Base-by-base conservation (phyloP, 2,329 filamentous ascomycete species). In the Arthroderma sp. region DNA sequence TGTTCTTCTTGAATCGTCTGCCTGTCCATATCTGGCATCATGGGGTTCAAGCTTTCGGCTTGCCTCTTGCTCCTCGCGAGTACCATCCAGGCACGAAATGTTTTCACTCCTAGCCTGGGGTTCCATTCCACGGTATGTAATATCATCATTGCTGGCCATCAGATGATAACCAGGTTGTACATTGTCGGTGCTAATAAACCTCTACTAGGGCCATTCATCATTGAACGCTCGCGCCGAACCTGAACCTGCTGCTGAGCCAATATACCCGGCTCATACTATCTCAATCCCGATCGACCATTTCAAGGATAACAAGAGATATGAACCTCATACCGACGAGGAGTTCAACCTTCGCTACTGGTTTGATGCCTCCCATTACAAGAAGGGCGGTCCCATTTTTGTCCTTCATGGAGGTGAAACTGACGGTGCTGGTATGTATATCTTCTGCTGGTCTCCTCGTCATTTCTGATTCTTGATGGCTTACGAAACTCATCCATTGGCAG, bases 331-430 rank as follows among this genome's bases (percentile, higher is more conserved):
- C 6, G 68, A 82, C 52, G 80, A 62, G 28, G 74, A 66, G 1
- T 94, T 86, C 61, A 63, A 76, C 22, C 67, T 89, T 40, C 76
- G 85, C 7, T 94, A 91, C 67, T 93, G 82, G 82, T 86, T 89
- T 54, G 86, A 93, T 56, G 77, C 80, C 1, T 74, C 73, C 38
- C 73, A 83, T 65, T 93, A 93, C 65, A 72, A 79, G 58, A 66
- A 74, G 0, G 86, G 86, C 8, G 86, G 86, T 0, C 86, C 86
- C 0, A 82, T 94, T 40, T 83, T 94, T 45, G 74, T 93, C 4
- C 71, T 93, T 4, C 73, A 80, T 34, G 74, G 74, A 4, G 86
- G 86, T 29, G 86, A 93, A 66, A 81, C 78, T 0, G 66, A 66
- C 48, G 83, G 53, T 7, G 44, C 43, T 40, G 53, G 54, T 56